Conservation (phyloP, 2,329 filamentous ascomycete species). For the Aureobasidium vineae region DNA sequence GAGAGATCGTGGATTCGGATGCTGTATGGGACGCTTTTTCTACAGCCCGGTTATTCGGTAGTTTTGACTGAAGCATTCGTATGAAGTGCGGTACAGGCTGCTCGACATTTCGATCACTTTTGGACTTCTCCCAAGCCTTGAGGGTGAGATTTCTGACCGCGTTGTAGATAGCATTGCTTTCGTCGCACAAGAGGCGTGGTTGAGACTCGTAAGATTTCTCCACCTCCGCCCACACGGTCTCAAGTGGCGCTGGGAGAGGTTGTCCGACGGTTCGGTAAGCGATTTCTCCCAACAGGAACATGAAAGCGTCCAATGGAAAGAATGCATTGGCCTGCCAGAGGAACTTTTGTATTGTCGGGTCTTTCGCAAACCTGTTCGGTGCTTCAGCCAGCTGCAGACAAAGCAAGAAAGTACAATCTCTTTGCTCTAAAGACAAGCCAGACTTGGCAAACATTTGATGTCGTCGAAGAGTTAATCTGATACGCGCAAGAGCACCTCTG, state of each 20-base stretch:
- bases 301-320: conserved; percentile 46
- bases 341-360: conserved; percentile 46
- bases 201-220: conserved; percentile 47
- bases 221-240: conserved; percentile 48
- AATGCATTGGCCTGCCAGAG: conserved; percentile 55
- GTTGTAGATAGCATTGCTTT: conserved; percentile 43
- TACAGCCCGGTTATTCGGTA: too few species aligned
- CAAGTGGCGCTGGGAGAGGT: conserved; percentile 30
- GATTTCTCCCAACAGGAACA: conserved; percentile 41
- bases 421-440: conserved; percentile 38
- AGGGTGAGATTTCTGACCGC: conserved; percentile 47
- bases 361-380: conserved; percentile 44
- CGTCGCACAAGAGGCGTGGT: conserved; percentile 39
- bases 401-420: conserved; percentile 43
- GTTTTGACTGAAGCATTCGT: neutral
- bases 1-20: neutral
- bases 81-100: neutral
- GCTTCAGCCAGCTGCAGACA: conserved; percentile 45
- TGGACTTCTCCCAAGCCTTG: conserved; percentile 42
- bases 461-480: conserved; percentile 49
- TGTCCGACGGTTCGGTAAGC: conserved; percentile 28
- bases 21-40: neutral
- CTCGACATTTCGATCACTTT: neutral
- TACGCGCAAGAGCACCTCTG: conserved; percentile 44
- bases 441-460: conserved; percentile 38